These are phyloP conservation scores for Pythium phragmiticola DNA, from an alignment of 352 stramenopile genomes.

Conservation along the genomic window DNA sequence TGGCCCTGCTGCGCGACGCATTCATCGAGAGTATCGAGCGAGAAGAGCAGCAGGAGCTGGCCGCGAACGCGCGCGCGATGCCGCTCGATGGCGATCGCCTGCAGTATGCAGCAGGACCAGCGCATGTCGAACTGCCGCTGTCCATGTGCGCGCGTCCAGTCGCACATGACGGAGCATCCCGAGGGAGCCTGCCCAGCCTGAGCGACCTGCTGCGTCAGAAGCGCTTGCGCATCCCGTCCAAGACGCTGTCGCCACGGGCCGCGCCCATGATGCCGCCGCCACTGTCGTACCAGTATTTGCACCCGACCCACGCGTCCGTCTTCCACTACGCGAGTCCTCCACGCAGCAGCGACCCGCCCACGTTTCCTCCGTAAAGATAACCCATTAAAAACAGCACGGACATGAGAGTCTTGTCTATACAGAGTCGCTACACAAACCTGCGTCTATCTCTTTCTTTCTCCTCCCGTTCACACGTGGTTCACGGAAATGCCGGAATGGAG, in stretches of 20 bases:
- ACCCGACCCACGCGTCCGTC: conserved; percentile 2
- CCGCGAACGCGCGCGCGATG: neutral
- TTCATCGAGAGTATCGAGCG: conserved; percentile 69
- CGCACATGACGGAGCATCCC: neutral
- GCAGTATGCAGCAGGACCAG: too few species aligned
- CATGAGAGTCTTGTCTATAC: too few species aligned
- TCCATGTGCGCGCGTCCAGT: neutral
- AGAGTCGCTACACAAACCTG: neutral
- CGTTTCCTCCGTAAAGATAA: neutral
- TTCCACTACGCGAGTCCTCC: conserved; percentile 14
- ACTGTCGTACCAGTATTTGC: neutral
- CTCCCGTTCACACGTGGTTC: neutral
- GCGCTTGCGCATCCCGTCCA: conserved; percentile 11
- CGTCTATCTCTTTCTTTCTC: neutral
- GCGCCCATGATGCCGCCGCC: neutral
- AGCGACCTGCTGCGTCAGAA: conserved; percentile 22
- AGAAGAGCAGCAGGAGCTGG: conserved; percentile 34
- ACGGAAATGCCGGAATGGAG: conserved; percentile 56
- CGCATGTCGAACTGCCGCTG: neutral
- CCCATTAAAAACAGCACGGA: neutral
- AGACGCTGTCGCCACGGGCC: neutral
- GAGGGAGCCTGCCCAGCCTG: conserved; percentile 15
- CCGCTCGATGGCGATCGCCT: conserved; percentile 47
- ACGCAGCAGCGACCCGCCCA: neutral
- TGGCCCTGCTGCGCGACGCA: conserved; percentile 36